These are phyloP conservation scores for Emergomyces pasteurianus DNA, from an alignment of 2,329 filamentous ascomycete species.

Conservation along the genomic window DNA sequence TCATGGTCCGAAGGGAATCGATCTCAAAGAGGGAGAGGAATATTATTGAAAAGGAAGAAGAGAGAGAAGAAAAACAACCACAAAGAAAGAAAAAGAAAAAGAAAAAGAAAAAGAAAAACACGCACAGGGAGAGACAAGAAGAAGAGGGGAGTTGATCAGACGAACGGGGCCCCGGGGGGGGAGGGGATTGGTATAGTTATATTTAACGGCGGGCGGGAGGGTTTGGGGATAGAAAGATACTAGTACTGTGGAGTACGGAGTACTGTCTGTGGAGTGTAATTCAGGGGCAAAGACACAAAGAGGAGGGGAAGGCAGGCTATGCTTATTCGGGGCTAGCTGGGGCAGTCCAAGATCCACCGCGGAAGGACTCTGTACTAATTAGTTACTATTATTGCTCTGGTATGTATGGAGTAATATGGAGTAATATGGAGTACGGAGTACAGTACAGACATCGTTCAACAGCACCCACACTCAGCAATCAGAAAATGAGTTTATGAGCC, in stretches of 20 bases:
- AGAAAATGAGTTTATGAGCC: no score
- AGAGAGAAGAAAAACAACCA: not conserved
- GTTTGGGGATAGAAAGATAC: no score
- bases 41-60: not conserved
- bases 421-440: no score
- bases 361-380: no score
- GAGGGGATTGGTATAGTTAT: not conserved
- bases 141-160: not conserved
- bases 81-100: not conserved
- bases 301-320: not conserved
- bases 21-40: not conserved
- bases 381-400: no score
- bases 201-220: not conserved
- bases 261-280: no score
- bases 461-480: no score
- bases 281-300: not conserved
- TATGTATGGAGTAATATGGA: no score
- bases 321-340: not conserved
- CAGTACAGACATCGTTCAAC: no score
- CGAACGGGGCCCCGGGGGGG: not conserved
- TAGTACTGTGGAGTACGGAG: no score
- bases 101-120: not conserved
- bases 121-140: no score
- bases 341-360: no score
- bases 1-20: not conserved